These are phyloP conservation scores for Fusarium chaquense DNA, from an alignment of 2,329 filamentous ascomycete species.

Conservation along the genomic window DNA sequence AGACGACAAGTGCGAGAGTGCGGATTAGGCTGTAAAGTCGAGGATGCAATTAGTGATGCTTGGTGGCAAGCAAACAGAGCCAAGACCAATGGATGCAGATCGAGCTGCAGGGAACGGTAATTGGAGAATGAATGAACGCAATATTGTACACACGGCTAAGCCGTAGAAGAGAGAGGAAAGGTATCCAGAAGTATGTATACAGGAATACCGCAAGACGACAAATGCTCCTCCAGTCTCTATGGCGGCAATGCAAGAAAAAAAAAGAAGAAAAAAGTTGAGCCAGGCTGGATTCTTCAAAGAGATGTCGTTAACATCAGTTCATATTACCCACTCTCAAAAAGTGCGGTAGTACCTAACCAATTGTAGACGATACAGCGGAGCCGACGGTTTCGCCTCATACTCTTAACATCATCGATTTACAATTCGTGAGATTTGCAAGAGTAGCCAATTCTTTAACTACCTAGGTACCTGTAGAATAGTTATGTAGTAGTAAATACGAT, in stretches of 20 bases:
- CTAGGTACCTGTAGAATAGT: background rate
- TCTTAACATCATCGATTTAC: slow-evolving; percentile 26
- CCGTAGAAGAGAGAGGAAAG: background rate
- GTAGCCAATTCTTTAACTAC: background rate
- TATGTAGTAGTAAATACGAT: background rate
- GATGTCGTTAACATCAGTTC: slow-evolving; percentile 36
- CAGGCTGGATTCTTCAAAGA: background rate
- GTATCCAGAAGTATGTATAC: background rate
- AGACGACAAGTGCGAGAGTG: slow-evolving; percentile 9
- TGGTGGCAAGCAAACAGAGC: slow-evolving; percentile 18
- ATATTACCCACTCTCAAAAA: slow-evolving; percentile 18
- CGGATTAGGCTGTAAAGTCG: slow-evolving; percentile 33
- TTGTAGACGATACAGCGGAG: slow-evolving; percentile 10
- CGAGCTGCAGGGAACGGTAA: background rate
- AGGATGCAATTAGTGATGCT: slow-evolving; percentile 43
- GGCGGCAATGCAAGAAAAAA: background rate
- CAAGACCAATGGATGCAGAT: slow-evolving; percentile 3
- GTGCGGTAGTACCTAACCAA: slow-evolving; percentile 18
- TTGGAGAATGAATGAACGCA: background rate
- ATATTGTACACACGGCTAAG: background rate
- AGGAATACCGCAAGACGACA: background rate
- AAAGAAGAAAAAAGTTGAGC: slow-evolving; percentile 20
- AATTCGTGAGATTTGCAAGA: background rate
- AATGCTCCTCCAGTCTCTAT: slow-evolving; percentile 14
- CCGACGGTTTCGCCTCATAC: slow-evolving; percentile 20